A percentile compares a stretch with the other conserved stretches of the same genome.
Evolutionary conservation across 768 basidiomycete genomes (phyloP).

Genomic region (Pisolithus marmoratus): DNA sequence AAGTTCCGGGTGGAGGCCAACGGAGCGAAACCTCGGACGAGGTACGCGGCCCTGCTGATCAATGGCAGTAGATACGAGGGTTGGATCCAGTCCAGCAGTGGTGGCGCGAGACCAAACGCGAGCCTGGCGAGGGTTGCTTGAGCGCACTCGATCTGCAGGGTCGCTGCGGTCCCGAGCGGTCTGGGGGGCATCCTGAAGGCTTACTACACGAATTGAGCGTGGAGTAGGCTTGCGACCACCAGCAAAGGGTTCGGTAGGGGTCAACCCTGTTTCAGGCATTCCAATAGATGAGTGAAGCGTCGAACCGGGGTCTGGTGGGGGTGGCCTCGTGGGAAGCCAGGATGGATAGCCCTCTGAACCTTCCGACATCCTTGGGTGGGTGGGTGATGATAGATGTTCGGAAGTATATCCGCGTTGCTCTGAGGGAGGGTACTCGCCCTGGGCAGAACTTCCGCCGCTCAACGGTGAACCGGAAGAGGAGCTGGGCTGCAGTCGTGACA

Average conservation of each 20-base stretch:
- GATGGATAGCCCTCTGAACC: slow-evolving; percentile 70
- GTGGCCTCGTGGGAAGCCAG: slow-evolving; percentile 78
- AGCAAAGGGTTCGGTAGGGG: slow-evolving; percentile 22
- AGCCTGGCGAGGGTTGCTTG: slow-evolving; percentile 35
- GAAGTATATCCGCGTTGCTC: slow-evolving; percentile 25
- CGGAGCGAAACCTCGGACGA: slow-evolving; percentile 63
- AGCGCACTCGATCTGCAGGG: slow-evolving; percentile 46
- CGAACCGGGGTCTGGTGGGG: slow-evolving; percentile 68
- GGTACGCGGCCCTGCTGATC: slow-evolving; percentile 31
- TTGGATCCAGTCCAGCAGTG: slow-evolving; percentile 37
- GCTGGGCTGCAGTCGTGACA: slow-evolving; percentile 31
- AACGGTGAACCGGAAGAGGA: slow-evolving; percentile 26
- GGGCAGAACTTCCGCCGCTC: slow-evolving; percentile 17
- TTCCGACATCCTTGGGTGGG: slow-evolving; percentile 33
- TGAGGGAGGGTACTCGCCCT: slow-evolving; percentile 14
- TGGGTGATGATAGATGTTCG: slow-evolving; percentile 31
- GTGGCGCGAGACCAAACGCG: slow-evolving; percentile 58
- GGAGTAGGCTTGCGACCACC: slow-evolving; percentile 77
- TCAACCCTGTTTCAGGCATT: slow-evolving; percentile 27
- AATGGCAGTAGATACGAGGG: slow-evolving; percentile 36
- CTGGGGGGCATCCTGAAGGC: slow-evolving; percentile 47
- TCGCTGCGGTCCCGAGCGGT: slow-evolving; percentile 40
- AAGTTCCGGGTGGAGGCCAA: slow-evolving; percentile 62
- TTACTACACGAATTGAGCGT: slow-evolving; percentile 78
- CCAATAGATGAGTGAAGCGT: slow-evolving; percentile 57